Evolutionary conservation across 2,329 filamentous ascomycete genomes (phyloP).

Genomic region (Fonsecaea pugnacius): DNA sequence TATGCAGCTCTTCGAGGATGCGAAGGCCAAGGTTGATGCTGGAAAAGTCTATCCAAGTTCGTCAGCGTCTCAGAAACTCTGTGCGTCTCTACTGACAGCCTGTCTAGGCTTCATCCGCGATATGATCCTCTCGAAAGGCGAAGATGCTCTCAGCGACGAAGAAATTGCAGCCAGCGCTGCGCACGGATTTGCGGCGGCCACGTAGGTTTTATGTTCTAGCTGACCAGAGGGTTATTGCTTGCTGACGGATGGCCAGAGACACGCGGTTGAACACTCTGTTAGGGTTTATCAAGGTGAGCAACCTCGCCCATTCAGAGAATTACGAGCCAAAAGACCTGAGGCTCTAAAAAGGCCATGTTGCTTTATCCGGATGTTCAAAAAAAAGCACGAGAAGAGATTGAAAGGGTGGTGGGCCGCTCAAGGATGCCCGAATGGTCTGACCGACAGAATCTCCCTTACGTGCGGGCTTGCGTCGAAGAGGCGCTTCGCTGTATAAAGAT

Average conservation of each 20-base stretch:
- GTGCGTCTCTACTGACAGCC: no score
- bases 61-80: no score
- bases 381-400: not conserved
- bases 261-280: not conserved
- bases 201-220: no score
- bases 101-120: not conserved
- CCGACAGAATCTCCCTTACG: not conserved
- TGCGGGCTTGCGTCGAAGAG: not conserved
- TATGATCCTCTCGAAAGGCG: not conserved
- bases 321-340: no score
- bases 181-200: no score
- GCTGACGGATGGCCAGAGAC: not conserved
- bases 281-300: not conserved
- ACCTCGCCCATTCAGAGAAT: no score
- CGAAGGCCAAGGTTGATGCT: no score
- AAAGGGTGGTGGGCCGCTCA: not conserved
- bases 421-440: not conserved
- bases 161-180: no score
- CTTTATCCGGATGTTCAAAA: not conserved
- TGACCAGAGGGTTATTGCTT: no score
- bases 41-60: no score
- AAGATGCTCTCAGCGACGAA: no score
- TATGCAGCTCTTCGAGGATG: no score
- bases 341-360: constrained; percentile 3
- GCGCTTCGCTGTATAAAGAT: not conserved